Evolutionary conservation across 2,329 filamentous ascomycete species (phyloP), one percentile per base, ranked within the genome.

Genomic region (Colletotrichum navitas): DNA sequence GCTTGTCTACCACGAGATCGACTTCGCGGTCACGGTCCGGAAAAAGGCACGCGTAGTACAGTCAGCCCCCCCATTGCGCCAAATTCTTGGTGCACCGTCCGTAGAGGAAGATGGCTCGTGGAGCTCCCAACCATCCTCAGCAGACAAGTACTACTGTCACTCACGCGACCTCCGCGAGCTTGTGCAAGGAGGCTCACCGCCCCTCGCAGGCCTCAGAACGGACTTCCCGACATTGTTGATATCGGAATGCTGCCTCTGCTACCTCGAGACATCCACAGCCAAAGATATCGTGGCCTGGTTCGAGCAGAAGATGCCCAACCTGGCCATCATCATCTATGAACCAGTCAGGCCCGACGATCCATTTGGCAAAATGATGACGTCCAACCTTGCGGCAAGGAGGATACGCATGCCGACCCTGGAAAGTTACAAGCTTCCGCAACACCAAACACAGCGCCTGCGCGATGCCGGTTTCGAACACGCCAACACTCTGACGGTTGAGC

Each of bases 191-290:
- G 72, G 75, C 34, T 68, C 78, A 34, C 47, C 43, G 24, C 34
- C 56, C 34, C 49, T 74, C 16, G 52, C 45, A 34, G 86, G 86
- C 76, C 75, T 90, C 83, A 76, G 88, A 83, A 78, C 81, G 75
- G 76, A 89, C 78, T 32, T 93, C 0, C 94, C 96, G 0, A 99
- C 96, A 0, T 83, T 99, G 11, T 82, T 99, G 32, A 86, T 99
- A 8, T 98, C 95, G 0, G 96, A 99, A 81, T 98, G 96, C 85
- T 99, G 96, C 79, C 87, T 99, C 41, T 94, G 96, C 79, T 99
- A 99, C 78, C 88, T 99, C 1, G 86, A 91, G 11, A 87, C 91
- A 0, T 77, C 86, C 0, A 87, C 91, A 63, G 92, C 94, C 0
- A 85, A 86, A 47, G 81, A 83, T 1, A 90, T 95, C 5, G 81